Evolutionary conservation across 192 early-diverging fungal genomes (phyloP).

Genomic region (Neocallimastix lanati): DNA sequence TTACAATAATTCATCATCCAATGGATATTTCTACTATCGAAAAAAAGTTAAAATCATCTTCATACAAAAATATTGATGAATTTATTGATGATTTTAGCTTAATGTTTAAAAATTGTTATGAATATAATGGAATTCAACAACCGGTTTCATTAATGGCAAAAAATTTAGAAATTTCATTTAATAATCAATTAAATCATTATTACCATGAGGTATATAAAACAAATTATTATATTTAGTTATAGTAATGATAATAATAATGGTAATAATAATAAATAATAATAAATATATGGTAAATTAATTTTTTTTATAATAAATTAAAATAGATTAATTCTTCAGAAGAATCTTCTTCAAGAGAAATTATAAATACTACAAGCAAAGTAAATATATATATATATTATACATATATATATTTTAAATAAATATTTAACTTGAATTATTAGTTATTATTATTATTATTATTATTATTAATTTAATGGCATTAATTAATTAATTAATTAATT

Average conservation of each 20-base stretch:
- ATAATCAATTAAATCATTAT: conserved; percentile 36
- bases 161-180: conserved; percentile 51
- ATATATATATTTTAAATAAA: no score
- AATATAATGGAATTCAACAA: conserved; percentile 60
- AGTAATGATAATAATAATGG: no score
- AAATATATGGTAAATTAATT: no score
- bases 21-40: conserved; percentile 68
- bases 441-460: no score
- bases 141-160: conserved; percentile 45
- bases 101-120: conserved; percentile 51
- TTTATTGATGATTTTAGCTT: conserved; percentile 35
- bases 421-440: no score
- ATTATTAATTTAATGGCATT: no score
- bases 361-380: neutral
- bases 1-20: conserved; percentile 46
- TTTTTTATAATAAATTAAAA: no score
- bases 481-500: no score
- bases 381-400: no score
- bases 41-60: conserved; percentile 33
- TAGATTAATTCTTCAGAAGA: neutral
- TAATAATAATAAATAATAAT: no score
- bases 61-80: conserved; percentile 41
- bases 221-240: no score
- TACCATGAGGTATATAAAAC: conserved; percentile 4
- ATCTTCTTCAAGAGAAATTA: neutral